phyloP scores from a whole-genome alignment of 441 rosid species.

The Pelargonium cotyledonis region DNA sequence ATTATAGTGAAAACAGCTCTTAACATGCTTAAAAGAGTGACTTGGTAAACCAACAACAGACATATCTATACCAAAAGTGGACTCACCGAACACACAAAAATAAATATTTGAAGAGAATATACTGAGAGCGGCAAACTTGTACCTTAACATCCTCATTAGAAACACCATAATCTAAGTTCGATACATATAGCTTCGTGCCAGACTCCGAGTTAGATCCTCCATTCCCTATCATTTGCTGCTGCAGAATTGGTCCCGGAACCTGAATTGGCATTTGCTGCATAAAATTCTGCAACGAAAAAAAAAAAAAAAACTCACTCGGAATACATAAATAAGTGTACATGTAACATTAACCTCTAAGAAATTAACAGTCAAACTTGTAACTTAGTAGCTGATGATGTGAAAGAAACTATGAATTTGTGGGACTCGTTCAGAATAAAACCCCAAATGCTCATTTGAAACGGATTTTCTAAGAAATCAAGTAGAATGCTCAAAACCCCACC shows the following conservation, averaged over 20 bases:
- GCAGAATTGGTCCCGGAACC: background rate
- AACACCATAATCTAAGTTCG: constrained; percentile 6
- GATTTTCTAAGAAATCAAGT: background rate
- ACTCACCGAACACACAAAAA: background rate
- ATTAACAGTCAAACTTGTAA: background rate
- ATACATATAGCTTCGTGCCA: background rate
- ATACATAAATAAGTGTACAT: background rate
- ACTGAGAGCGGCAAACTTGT: background rate
- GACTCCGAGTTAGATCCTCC: constrained; percentile 3
- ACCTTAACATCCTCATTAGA: constrained; percentile 4
- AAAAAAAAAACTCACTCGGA: background rate
- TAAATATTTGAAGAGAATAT: background rate
- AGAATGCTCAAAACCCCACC: background rate
- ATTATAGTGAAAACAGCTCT: background rate
- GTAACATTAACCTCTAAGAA: background rate
- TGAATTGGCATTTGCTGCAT: constrained; percentile 4
- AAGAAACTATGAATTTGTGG: background rate
- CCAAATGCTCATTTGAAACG: background rate
- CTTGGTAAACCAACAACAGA: background rate
- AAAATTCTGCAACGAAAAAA: background rate
- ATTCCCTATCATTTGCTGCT: constrained; percentile 2
- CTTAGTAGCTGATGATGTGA: background rate
- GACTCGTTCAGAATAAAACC: background rate
- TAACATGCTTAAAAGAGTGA: background rate
- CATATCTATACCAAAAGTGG: background rate